phyloP scores from a whole-genome alignment of 164 flowering plant genomes.

The Piper longum region DNA sequence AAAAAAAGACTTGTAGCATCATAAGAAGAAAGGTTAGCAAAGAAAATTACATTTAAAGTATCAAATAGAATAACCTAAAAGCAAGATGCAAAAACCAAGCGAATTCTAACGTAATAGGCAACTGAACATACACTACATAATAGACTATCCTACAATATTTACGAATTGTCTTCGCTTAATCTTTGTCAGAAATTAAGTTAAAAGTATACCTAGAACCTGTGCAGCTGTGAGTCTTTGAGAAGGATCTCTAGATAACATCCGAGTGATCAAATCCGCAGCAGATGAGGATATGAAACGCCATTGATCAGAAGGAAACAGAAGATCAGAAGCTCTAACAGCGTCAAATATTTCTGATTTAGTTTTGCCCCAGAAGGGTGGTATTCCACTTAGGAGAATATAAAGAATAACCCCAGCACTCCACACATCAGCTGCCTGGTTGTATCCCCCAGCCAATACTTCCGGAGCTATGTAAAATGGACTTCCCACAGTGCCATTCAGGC shows the following conservation, averaged over 20 bases:
- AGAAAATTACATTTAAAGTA: too few species aligned
- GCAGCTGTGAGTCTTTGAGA: slow-evolving; percentile 47
- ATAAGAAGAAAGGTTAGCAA: not conserved
- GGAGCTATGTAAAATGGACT: slow-evolving; percentile 85
- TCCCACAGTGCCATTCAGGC: slow-evolving; percentile 60
- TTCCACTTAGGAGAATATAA: slow-evolving; percentile 69
- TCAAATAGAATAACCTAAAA: not conserved
- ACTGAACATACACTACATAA: too few species aligned
- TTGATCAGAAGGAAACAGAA: slow-evolving; percentile 49
- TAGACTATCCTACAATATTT: not conserved
- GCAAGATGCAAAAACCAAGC: not conserved
- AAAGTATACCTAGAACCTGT: slow-evolving; percentile 60
- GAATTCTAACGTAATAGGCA: not conserved
- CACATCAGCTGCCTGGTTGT: slow-evolving; percentile 66
- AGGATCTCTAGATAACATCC: slow-evolving; percentile 68
- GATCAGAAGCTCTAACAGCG: slow-evolving; percentile 65
- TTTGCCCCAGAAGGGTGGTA: slow-evolving; percentile 85
- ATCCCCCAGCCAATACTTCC: slow-evolving; percentile 66
- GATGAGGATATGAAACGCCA: slow-evolving; percentile 53
- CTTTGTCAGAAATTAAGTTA: not conserved
- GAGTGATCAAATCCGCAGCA: slow-evolving; percentile 53
- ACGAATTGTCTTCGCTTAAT: not conserved
- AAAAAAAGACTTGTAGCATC: not conserved
- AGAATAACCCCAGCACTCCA: slow-evolving; percentile 88
- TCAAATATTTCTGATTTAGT: slow-evolving; percentile 70